A percentile compares a stretch with the other conserved stretches of the same genome.
phyloP scores from a whole-genome alignment of 257 asterid genomes.

The Rehmannia glutinosa region DNA sequence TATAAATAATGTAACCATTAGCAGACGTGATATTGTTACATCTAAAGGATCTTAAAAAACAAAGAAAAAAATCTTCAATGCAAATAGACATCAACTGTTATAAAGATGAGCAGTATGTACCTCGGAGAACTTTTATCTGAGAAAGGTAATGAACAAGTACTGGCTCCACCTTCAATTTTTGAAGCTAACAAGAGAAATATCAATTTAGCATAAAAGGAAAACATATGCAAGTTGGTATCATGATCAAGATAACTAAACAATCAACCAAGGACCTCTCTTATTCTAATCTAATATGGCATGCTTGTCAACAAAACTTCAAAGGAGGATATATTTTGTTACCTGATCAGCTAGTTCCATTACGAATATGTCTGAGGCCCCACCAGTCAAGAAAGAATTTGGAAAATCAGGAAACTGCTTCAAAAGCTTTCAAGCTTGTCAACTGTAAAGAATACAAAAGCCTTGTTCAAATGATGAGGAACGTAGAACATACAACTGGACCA shows the following conservation, averaged over 20 bases:
- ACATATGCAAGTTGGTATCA: conserved; percentile 6
- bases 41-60: neutral
- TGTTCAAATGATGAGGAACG: conserved; percentile 9
- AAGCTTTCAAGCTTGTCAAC: conserved; percentile 73
- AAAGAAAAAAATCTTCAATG: neutral
- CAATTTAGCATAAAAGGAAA: conserved; percentile 17
- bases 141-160: conserved; percentile 91
- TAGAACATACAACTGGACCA: conserved; percentile 1
- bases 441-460: conserved; percentile 31
- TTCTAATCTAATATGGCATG: neutral
- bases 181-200: conserved; percentile 51
- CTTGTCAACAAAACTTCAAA: conserved; percentile 6
- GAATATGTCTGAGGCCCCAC: conserved; percentile 74
- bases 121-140: conserved; percentile 67
- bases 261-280: neutral
- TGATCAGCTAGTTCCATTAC: conserved; percentile 88
- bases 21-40: neutral
- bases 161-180: conserved; percentile 94
- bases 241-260: conserved; percentile 36
- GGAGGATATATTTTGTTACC: conserved; percentile 35
- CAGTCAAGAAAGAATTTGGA: conserved; percentile 86
- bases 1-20: neutral
- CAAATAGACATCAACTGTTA: neutral
- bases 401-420: conserved; percentile 76
- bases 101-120: conserved; percentile 38